Base-by-base conservation (phyloP, 2,329 filamentous ascomycete species). In the Phialemonium atrogriseum region DNA sequence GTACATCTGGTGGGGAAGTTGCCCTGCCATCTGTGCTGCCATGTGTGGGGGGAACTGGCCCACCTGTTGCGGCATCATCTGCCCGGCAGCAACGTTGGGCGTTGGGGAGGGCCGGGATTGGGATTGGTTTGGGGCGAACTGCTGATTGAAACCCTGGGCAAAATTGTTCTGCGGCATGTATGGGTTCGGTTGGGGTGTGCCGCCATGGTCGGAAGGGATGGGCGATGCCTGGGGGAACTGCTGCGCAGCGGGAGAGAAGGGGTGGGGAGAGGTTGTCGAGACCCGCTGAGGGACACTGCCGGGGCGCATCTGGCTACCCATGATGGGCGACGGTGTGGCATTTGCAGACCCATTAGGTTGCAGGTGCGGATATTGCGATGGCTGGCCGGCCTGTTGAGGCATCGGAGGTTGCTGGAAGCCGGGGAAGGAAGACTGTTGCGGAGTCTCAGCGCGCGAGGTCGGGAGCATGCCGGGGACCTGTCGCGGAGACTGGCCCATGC, bases 281-380 rank as follows among this genome's bases (percentile, higher is more conserved):
- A 96, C 85, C 49, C 87, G 70, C 52, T 87, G 84, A 23, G 80
- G 79, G 10, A 82, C 77, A 47, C 72, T 72, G 50, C 83, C 75
- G 20, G 78, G 72, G 40, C 77, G 74, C 53, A 80, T 66, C 49
- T 93, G 88, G 51, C 81, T 87, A 39, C 77, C 76, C 76, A 95
- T 87, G 40, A 93, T 89, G 17, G 91, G 91, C 6, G 91, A 96
- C 9, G 89, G 89, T 23, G 86, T 94, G 39, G 85, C 82, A 55
- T 87, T 91, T 30, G 77, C 72, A 4, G 86, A 87, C 31, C 80
- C 80, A 48, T 84, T 81, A 43, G 82, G 76, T 49, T 86, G 83
- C 34, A 94, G 71, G 60, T 94, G 88, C 40, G 85, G 77, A 53
- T 89, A 94, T 34, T 76, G 76, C 37, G 71, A 77, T 12, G 77